Evolutionary conservation across 768 basidiomycete species (phyloP).

Genomic region (Lentinula edodes): DNA sequence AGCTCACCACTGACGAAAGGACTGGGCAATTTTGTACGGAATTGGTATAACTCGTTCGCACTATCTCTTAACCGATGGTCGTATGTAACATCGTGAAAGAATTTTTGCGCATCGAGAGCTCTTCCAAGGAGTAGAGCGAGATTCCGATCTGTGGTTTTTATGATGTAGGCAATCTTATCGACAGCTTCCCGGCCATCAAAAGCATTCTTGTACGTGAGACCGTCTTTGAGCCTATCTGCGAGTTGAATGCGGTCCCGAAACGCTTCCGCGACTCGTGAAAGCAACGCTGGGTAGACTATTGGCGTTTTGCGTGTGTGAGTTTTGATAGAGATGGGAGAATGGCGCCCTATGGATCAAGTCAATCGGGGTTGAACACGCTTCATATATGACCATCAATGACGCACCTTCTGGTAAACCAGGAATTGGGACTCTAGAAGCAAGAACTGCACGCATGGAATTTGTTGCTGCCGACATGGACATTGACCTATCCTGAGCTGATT

Average conservation of each 20-base stretch:
- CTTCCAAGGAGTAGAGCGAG: slow-evolving; percentile 92
- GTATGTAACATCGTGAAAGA: slow-evolving; percentile 99
- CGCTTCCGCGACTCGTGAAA: slow-evolving; percentile 91
- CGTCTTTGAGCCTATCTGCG: slow-evolving; percentile 85
- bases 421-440: slow-evolving; percentile 30
- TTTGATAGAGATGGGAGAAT: slow-evolving; percentile 28
- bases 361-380: slow-evolving; percentile 13
- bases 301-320: slow-evolving; percentile 50
- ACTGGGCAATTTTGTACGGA: slow-evolving; percentile 75
- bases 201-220: slow-evolving; percentile 90
- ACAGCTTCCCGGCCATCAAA: slow-evolving; percentile 98
- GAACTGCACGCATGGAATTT: slow-evolving; percentile 39
- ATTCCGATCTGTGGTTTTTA: slow-evolving; percentile 97
- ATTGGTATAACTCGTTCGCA: slow-evolving; percentile 87
- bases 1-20: slow-evolving; percentile 82
- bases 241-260: slow-evolving; percentile 80
- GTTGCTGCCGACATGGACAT: slow-evolving; percentile 73
- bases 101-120: slow-evolving; percentile 95
- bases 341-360: slow-evolving; percentile 15
- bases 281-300: slow-evolving; percentile 89
- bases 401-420: slow-evolving; percentile 29
- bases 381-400: neutral
- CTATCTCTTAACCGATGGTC: slow-evolving; percentile 93
- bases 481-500: slow-evolving; percentile 60
- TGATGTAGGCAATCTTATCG: slow-evolving; percentile 95